Evolutionary conservation across 805 yeast genomes (phyloP).

Genomic region (Komagataella populi): DNA sequence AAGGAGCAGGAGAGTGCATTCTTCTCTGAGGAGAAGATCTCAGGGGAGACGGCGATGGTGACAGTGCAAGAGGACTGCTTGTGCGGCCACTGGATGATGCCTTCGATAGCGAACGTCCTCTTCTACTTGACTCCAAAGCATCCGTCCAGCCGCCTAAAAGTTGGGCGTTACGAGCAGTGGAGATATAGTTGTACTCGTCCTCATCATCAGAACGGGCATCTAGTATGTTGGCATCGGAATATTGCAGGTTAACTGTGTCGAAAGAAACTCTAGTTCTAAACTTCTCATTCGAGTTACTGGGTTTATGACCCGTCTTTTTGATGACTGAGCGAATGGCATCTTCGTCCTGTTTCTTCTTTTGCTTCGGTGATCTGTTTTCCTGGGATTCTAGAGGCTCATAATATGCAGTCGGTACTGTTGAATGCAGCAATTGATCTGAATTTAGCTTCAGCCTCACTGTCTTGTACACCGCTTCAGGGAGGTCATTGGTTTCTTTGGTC

Average conservation of each 20-base stretch:
- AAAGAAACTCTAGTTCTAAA: slow-evolving; percentile 28
- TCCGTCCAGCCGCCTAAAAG: not conserved
- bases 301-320: not conserved
- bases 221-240: slow-evolving; percentile 12
- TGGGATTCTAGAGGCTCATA: not conserved
- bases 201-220: slow-evolving; percentile 9
- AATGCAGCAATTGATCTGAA: not conserved
- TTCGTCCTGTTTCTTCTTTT: slow-evolving; percentile 4
- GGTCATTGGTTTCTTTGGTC: not conserved
- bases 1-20: not conserved
- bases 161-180: not conserved
- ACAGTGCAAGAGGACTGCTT: not conserved
- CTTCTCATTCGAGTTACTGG: slow-evolving; percentile 1
- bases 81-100: not conserved
- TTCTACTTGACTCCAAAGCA: not conserved
- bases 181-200: slow-evolving; percentile 4
- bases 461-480: not conserved
- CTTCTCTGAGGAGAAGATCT: not conserved
- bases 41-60: not conserved
- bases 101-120: not conserved
- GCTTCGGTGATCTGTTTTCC: not conserved
- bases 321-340: not conserved
- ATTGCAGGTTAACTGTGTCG: slow-evolving; percentile 34
- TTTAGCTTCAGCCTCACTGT: not conserved
- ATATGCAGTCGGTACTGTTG: not conserved